These are phyloP conservation scores for Spizellomyces sp. DNA, from an alignment of 192 early-diverging fungal genomes.

Conservation along the genomic window DNA sequence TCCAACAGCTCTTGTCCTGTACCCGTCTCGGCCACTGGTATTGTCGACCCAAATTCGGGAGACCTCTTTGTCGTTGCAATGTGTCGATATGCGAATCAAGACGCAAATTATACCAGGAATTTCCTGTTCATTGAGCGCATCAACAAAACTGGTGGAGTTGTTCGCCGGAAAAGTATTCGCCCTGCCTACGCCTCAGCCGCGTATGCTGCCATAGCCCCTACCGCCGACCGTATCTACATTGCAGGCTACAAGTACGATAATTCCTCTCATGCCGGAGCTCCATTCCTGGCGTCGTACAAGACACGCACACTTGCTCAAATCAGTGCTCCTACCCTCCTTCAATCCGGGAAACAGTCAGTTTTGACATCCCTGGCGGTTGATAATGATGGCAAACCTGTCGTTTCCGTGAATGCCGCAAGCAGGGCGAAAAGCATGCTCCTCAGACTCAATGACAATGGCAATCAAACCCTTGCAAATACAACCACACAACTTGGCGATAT, in stretches of 20 bases:
- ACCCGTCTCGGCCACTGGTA: neutral
- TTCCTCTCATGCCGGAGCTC: neutral
- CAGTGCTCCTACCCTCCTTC: neutral
- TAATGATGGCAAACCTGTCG: neutral
- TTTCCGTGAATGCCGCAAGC: neutral
- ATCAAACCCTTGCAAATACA: neutral
- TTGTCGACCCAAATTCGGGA: neutral
- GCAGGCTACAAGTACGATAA: slow-evolving; percentile 2
- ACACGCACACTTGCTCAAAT: neutral
- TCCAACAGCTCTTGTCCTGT: neutral
- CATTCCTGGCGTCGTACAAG: slow-evolving; percentile 10
- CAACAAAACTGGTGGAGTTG: neutral
- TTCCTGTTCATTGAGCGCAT: slow-evolving; percentile 10
- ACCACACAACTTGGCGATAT: neutral
- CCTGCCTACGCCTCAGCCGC: neutral
- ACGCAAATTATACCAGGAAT: neutral
- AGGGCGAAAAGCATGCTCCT: neutral
- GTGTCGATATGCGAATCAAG: neutral
- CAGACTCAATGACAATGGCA: neutral
- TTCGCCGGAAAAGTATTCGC: neutral
- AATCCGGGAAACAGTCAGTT: neutral
- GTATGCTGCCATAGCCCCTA: neutral
- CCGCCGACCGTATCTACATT: neutral
- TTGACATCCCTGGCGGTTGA: neutral
- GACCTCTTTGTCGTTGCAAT: slow-evolving; percentile 5